A percentile compares a stretch with the other conserved stretches of the same genome.
Evolutionary conservation across 148 eudicot species (phyloP).

Genomic region (Polygonum aviculare): DNA sequence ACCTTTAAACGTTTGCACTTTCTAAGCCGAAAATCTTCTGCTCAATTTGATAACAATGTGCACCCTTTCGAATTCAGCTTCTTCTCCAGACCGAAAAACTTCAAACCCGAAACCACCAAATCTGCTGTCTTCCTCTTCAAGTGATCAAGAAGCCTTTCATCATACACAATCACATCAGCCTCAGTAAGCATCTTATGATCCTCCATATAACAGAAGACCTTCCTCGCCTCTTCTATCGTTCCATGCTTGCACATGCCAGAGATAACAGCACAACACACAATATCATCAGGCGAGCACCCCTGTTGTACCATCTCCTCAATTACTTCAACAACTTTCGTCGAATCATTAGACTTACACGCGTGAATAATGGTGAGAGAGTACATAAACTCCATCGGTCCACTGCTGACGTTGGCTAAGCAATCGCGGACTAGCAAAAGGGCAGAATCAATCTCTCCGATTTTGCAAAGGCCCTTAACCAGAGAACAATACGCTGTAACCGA

Average conservation of each 20-base stretch:
- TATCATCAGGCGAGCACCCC: constrained; percentile 46
- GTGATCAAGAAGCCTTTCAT: constrained; percentile 78
- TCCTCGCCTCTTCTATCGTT: constrained; percentile 78
- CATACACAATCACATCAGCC: constrained; percentile 53
- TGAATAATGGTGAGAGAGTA: constrained; percentile 58
- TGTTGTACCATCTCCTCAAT: constrained; percentile 62
- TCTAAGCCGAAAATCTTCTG: not conserved
- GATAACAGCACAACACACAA: constrained; percentile 60
- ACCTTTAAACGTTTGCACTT: too few relatives aligned
- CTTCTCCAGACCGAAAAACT: constrained; percentile 76
- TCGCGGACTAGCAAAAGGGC: constrained; percentile 70
- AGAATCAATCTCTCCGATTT: constrained; percentile 59
- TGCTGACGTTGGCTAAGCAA: constrained; percentile 59
- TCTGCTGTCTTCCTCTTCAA: constrained; percentile 80
- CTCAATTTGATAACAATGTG: constrained; percentile 41
- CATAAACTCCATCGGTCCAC: constrained; percentile 76
- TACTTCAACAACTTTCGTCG: constrained; percentile 57
- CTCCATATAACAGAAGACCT: constrained; percentile 48
- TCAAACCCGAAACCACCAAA: constrained; percentile 64
- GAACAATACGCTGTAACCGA: constrained; percentile 59
- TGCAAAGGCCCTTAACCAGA: constrained; percentile 70
- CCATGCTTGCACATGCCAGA: constrained; percentile 89
- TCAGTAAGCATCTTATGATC: constrained; percentile 52
- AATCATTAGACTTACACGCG: constrained; percentile 60
- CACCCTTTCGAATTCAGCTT: constrained; percentile 74